Evolutionary conservation across 2,329 filamentous ascomycete genomes (phyloP), one percentile per base, ranked within the genome.

Genomic region (Aspergillus ochraceus): DNA sequence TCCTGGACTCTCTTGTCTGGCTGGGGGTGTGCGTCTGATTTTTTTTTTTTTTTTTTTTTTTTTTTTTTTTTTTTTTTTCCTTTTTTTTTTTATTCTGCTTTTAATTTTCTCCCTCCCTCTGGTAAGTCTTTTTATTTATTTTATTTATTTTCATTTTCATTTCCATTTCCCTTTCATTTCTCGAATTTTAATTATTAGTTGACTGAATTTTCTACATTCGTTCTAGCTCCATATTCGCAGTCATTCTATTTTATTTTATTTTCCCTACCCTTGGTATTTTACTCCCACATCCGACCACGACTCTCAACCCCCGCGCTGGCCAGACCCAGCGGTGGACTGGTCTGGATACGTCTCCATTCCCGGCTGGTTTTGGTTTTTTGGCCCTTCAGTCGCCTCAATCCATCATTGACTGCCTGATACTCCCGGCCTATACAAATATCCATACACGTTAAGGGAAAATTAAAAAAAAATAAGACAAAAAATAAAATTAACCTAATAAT

Each of bases 271-370:
- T 30, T 55, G 56, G 56, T 57, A 57, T 57, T 60, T 57, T 60
- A 56, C 49, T 42, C 26, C 46, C 42, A 36, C 30, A 36, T 36
- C 36, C 36, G 14, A 17, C 36, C 36, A 42, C 36, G 36, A 42
- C 36, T 26, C 49, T 54, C 57, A 52, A 53, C 64, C 65, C 65
- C 65, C 64, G 65, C 65, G 64, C 60, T 67, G 65, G 65, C 65
- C 60, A 66, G 65, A 62, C 58, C 62, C 39, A 49, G 55, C 62
- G 55, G 55, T 62, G 58, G 62, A 64, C 57, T 57, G 60, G 61
- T 63, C 63, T 63, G 60, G 63, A 61, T 65, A 60, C 58, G 49
- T 59, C 57, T 59, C 60, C 58, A 60, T 62, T 62, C 60, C 60
- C 54, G 56, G 53, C 49, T 60, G 50, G 57, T 59, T 60, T 59